Conservation (phyloP, 2,329 filamentous ascomycete genomes). For the Hysterium pulicare region DNA sequence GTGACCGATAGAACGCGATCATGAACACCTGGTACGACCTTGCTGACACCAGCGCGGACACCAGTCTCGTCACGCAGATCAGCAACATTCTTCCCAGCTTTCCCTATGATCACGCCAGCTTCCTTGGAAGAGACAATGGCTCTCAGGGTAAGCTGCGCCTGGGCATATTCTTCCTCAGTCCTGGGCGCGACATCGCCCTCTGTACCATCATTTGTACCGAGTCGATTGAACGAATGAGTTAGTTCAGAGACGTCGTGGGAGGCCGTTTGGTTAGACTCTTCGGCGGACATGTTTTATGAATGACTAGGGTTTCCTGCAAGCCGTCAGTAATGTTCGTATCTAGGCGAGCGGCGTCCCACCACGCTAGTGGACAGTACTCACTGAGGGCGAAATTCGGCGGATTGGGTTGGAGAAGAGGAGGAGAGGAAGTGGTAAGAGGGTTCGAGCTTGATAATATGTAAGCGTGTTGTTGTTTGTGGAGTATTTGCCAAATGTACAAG, state of each 20-base stretch:
- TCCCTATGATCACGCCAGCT: slow-evolving; percentile 97
- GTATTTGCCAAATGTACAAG: no score
- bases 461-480: slow-evolving; percentile 1
- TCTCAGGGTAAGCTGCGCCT: slow-evolving; percentile 86
- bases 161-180: slow-evolving; percentile 95
- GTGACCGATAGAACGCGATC: slow-evolving; percentile 96
- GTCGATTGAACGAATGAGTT: slow-evolving; percentile 41
- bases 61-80: slow-evolving; percentile 96
- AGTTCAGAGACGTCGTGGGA: slow-evolving; percentile 36
- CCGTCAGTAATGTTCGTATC: neutral
- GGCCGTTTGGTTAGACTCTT: slow-evolving; percentile 31
- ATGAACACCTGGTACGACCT: slow-evolving; percentile 95
- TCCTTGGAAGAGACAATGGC: slow-evolving; percentile 99
- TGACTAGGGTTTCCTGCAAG: slow-evolving; percentile 24
- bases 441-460: neutral
- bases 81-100: slow-evolving; percentile 96
- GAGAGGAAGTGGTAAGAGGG: slow-evolving; percentile 2
- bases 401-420: slow-evolving; percentile 3
- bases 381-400: slow-evolving; percentile 1
- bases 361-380: neutral
- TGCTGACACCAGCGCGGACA: slow-evolving; percentile 96
- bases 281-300: slow-evolving; percentile 42
- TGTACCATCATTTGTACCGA: slow-evolving; percentile 51
- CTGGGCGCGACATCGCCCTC: slow-evolving; percentile 80
- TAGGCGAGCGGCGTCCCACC: neutral